A percentile compares a stretch with the other conserved stretches of the same genome.
These are phyloP conservation scores for Penicillium canescens DNA, from an alignment of 495 filamentous ascomycete genomes.

Conservation along the genomic window DNA sequence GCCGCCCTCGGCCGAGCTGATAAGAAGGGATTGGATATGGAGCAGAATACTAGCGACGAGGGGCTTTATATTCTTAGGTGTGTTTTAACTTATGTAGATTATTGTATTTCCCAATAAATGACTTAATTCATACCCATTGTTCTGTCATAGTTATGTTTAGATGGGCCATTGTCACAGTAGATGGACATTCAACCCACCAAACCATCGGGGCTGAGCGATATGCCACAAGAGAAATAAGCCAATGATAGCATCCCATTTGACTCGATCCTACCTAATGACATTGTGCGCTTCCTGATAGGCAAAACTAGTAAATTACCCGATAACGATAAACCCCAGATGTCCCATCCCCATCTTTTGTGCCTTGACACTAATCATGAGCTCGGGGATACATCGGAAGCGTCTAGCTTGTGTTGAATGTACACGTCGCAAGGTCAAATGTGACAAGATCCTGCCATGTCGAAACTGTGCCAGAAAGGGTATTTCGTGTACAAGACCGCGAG, in stretches of 20 bases:
- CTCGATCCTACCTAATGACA: background rate
- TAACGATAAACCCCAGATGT: too few species aligned
- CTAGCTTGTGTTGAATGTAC: conserved; percentile 31
- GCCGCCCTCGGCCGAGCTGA: background rate
- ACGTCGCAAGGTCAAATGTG: conserved; percentile 28
- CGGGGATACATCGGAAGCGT: conserved; percentile 20
- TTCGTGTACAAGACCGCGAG: conserved; percentile 15
- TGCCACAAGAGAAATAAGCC: too few species aligned
- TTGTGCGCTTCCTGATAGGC: too few species aligned
- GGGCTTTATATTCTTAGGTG: too few species aligned
- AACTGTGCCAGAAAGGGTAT: conserved; percentile 24
- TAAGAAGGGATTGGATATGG: background rate
- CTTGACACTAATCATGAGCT: conserved; percentile 7
- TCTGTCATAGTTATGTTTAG: too few species aligned
- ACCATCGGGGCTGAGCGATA: too few species aligned
- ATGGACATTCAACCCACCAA: too few species aligned
- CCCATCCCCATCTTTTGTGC: background rate
- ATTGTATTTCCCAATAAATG: too few species aligned
- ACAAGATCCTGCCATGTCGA: conserved; percentile 29
- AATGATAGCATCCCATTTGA: background rate
- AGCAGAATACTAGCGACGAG: background rate
- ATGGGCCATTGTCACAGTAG: too few species aligned
- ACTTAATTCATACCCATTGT: too few species aligned
- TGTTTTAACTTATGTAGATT: too few species aligned
- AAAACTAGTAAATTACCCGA: too few species aligned